These are phyloP conservation scores for Leishmania tropica DNA, from an alignment of 208 protist species.

Conservation along the genomic window DNA sequence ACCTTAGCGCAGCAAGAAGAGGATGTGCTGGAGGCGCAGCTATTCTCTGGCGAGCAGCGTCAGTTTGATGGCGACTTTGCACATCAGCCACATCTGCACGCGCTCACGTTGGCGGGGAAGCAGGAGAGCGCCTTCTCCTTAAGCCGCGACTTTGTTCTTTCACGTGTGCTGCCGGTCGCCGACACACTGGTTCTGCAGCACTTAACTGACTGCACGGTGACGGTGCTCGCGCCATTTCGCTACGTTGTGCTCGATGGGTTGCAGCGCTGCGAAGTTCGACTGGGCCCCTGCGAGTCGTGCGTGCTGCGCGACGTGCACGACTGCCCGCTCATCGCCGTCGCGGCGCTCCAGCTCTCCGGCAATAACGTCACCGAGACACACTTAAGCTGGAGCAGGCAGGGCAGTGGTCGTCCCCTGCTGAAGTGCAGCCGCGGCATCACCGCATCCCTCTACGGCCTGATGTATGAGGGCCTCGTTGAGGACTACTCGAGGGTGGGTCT, in stretches of 20 bases:
- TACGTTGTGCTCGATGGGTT: slow-evolving; percentile 63
- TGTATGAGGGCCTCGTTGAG: slow-evolving; percentile 63
- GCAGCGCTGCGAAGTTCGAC: slow-evolving; percentile 45
- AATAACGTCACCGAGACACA: slow-evolving; percentile 17
- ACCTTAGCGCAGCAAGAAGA: not conserved
- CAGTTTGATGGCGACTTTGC: slow-evolving; percentile 4
- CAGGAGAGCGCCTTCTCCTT: slow-evolving; percentile 32
- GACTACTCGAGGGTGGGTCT: slow-evolving; percentile 63
- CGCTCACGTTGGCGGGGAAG: slow-evolving; percentile 46
- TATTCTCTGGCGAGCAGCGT: not conserved
- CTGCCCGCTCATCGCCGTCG: slow-evolving; percentile 46
- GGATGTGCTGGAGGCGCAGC: slow-evolving; percentile 1
- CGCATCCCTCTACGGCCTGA: slow-evolving; percentile 40
- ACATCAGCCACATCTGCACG: slow-evolving; percentile 35
- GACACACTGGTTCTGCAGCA: slow-evolving; percentile 67
- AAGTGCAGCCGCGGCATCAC: slow-evolving; percentile 14
- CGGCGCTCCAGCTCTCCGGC: slow-evolving; percentile 24
- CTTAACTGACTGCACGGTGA: slow-evolving; percentile 54
- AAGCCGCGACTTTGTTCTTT: slow-evolving; percentile 32
- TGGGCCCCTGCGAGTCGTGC: slow-evolving; percentile 62
- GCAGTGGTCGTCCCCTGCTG: slow-evolving; percentile 5
- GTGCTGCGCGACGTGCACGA: slow-evolving; percentile 46
- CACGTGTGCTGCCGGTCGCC: slow-evolving; percentile 8
- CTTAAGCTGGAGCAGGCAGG: slow-evolving; percentile 18
- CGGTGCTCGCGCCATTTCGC: slow-evolving; percentile 51